Evolutionary conservation across 192 early-diverging fungal species (phyloP).

Genomic region (Endogone sp.): DNA sequence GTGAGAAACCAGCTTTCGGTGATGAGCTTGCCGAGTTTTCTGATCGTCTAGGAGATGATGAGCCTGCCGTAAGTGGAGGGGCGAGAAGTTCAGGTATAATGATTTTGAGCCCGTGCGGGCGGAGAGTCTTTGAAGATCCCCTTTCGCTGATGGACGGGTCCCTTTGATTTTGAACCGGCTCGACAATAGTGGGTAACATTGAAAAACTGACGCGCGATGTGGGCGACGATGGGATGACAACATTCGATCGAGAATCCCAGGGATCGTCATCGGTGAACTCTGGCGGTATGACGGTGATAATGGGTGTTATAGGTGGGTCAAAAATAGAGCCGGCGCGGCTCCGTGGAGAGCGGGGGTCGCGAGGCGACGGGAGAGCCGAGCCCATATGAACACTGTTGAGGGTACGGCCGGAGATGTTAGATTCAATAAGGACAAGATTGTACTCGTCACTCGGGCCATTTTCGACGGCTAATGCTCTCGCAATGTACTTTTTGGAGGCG

Average conservation of each 20-base stretch:
- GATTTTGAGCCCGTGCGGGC: background rate
- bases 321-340: constrained; percentile 14
- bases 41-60: background rate
- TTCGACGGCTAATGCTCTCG: constrained; percentile 12
- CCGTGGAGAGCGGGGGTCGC: background rate
- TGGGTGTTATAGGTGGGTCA: constrained; percentile 14
- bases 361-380: background rate
- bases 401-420: background rate
- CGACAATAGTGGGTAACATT: background rate
- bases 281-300: constrained; percentile 7
- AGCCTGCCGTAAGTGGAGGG: background rate
- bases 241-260: constrained; percentile 12
- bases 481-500: constrained; percentile 37
- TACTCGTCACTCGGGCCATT: constrained; percentile 10
- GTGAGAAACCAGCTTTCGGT: too few relatives aligned
- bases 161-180: background rate
- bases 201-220: background rate
- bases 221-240: background rate
- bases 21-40: too few relatives aligned
- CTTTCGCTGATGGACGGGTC: background rate
- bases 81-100: background rate
- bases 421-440: background rate
- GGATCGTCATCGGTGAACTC: constrained; percentile 12
- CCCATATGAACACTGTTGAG: background rate
- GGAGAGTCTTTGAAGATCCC: background rate